phyloP scores from a whole-genome alignment of 2,329 filamentous ascomycete species.

The Ceratocystis lukuohia region DNA sequence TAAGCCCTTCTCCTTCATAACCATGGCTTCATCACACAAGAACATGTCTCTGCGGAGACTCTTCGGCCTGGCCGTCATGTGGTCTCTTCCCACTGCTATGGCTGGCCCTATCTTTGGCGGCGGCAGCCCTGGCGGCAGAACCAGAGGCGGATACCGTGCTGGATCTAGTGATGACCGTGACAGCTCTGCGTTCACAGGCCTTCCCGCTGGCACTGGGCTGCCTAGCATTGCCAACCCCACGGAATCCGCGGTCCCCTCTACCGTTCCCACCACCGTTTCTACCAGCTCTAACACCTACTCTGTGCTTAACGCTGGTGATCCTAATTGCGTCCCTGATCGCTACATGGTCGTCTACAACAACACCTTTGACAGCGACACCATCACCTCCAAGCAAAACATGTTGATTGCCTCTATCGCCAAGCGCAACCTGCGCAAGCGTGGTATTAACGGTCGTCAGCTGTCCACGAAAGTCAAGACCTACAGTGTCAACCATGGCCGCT shows the following conservation, averaged over 20 bases:
- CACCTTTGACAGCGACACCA: constrained; percentile 34
- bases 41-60: constrained; percentile 13
- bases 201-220: constrained; percentile 24
- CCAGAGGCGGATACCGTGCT: background rate
- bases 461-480: constrained; percentile 36
- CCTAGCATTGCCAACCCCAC: constrained; percentile 36
- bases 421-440: constrained; percentile 43
- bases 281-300: constrained; percentile 30
- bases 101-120: constrained; percentile 22
- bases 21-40: constrained; percentile 22
- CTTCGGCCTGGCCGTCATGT: constrained; percentile 21
- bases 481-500: constrained; percentile 32
- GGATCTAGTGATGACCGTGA: background rate
- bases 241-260: constrained; percentile 24
- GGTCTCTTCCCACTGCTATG: constrained; percentile 22
- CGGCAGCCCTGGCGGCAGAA: background rate
- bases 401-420: constrained; percentile 39
- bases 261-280: constrained; percentile 22
- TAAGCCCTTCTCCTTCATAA: background rate
- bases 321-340: constrained; percentile 39
- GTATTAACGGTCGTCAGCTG: constrained; percentile 33
- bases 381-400: constrained; percentile 37
- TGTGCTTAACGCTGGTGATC: constrained; percentile 37
- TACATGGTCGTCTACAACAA: constrained; percentile 55
- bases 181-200: background rate